Conservation (phyloP, 805 yeast genomes). For the Kurtzmaniella fragi region DNA sequence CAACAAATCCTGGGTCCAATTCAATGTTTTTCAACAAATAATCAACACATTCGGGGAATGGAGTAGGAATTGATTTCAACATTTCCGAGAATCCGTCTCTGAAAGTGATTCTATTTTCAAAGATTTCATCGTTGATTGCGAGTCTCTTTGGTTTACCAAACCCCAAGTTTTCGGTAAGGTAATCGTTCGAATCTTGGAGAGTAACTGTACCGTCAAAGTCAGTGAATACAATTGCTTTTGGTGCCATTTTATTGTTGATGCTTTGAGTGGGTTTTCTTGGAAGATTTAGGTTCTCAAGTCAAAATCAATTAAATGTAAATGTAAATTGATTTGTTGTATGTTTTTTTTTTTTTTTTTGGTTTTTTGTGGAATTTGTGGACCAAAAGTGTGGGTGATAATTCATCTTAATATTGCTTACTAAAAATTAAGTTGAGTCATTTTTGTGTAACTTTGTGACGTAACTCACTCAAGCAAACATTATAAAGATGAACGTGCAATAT, state of each 20-base stretch:
- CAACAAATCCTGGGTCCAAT: conserved; percentile 87
- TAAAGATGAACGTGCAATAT: no score
- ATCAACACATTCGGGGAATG: conserved; percentile 80
- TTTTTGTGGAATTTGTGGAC: no score
- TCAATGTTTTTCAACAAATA: conserved; percentile 57
- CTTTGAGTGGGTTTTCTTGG: no score
- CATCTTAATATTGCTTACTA: no score
- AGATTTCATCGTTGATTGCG: conserved; percentile 64
- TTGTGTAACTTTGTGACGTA: no score
- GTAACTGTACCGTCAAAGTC: conserved; percentile 99
- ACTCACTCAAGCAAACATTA: no score
- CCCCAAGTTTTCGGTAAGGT: conserved; percentile 82
- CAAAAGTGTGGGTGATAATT: no score
- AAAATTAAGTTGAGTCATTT: no score
- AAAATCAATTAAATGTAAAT: no score
- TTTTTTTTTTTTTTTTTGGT: no score
- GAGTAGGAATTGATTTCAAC: conserved; percentile 73
- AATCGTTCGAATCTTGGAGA: conserved; percentile 90
- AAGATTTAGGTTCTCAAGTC: no score
- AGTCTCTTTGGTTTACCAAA: conserved; percentile 69
- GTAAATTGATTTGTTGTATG: no score
- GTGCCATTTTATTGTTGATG: conserved; percentile 6
- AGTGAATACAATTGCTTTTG: conserved; percentile 79
- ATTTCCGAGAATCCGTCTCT: conserved; percentile 80
- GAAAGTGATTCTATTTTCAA: conserved; percentile 62